These are phyloP conservation scores for Eudorina sp. DNA, from an alignment of 139 green algal genomes.

Conservation along the genomic window DNA sequence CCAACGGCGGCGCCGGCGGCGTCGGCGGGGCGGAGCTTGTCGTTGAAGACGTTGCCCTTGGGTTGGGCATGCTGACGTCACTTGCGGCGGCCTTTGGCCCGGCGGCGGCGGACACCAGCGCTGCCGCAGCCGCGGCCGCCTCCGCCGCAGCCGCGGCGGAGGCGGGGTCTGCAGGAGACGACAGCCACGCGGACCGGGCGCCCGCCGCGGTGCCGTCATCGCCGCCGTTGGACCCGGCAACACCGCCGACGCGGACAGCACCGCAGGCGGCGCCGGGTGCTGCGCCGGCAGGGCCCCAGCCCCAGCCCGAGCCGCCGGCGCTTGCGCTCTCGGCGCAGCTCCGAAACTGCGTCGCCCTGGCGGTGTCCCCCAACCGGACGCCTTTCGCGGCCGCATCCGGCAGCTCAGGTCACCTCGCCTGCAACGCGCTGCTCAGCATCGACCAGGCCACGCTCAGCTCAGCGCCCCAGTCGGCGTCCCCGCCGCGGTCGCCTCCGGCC, in stretches of 20 bases:
- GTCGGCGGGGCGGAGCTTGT: not conserved
- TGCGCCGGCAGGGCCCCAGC: no score
- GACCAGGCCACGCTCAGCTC: not conserved
- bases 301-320: not conserved
- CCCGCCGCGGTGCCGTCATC: no score
- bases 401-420: not conserved
- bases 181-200: no score
- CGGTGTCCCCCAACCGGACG: slow-evolving; percentile 23
- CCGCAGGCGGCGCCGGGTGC: no score
- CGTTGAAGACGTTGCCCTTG: not conserved
- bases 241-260: no score
- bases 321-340: not conserved
- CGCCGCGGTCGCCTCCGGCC: no score
- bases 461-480: not conserved
- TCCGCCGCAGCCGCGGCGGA: no score
- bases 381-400: slow-evolving; percentile 34
- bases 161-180: no score
- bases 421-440: slow-evolving; percentile 25
- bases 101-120: no score
- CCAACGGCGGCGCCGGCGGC: not conserved
- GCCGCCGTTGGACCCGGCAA: no score
- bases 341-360: not conserved
- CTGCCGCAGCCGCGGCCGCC: no score
- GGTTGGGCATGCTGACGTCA: not conserved
- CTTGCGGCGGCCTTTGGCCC: not conserved